Percentiles rank a stretch among this genome's conserved stretches.
Evolutionary conservation across 192 early-diverging fungal species (phyloP).

Genomic region (Podila horticola): DNA sequence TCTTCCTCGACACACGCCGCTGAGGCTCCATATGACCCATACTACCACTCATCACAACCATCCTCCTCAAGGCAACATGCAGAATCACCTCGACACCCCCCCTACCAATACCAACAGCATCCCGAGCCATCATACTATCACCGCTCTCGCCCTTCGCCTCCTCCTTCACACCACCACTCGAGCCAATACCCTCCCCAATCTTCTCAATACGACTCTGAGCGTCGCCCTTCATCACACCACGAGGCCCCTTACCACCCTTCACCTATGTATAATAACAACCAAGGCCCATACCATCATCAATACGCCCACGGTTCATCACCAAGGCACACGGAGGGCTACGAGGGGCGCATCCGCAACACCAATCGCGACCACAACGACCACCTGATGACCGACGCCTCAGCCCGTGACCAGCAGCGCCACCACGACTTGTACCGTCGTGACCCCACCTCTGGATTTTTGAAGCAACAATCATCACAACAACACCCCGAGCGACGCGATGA

Average conservation of each 20-base stretch:
- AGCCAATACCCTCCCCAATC: conserved; percentile 16
- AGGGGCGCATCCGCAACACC: conserved; percentile 45
- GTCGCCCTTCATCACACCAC: background rate
- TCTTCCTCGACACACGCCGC: background rate
- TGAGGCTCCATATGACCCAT: conserved; percentile 18
- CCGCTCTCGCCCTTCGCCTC: background rate
- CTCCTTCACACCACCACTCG: background rate
- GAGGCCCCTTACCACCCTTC: background rate
- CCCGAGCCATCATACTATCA: background rate
- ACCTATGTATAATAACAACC: background rate
- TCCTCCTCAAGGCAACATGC: background rate
- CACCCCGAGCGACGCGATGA: conserved; percentile 6
- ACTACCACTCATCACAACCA: conserved; percentile 13
- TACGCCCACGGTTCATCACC: background rate
- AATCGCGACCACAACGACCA: conserved; percentile 50
- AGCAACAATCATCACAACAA: conserved; percentile 27
- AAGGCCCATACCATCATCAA: background rate
- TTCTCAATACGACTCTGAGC: conserved; percentile 2
- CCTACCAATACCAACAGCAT: background rate
- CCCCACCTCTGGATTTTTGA: conserved; percentile 16
- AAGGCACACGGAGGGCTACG: conserved; percentile 41
- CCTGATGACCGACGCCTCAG: conserved; percentile 19
- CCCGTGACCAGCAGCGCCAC: conserved; percentile 41
- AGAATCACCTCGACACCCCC: background rate
- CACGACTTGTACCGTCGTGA: conserved; percentile 31